These are phyloP conservation scores for Claviceps pazoutovae DNA, from an alignment of 2,329 filamentous ascomycete species.

Conservation along the genomic window DNA sequence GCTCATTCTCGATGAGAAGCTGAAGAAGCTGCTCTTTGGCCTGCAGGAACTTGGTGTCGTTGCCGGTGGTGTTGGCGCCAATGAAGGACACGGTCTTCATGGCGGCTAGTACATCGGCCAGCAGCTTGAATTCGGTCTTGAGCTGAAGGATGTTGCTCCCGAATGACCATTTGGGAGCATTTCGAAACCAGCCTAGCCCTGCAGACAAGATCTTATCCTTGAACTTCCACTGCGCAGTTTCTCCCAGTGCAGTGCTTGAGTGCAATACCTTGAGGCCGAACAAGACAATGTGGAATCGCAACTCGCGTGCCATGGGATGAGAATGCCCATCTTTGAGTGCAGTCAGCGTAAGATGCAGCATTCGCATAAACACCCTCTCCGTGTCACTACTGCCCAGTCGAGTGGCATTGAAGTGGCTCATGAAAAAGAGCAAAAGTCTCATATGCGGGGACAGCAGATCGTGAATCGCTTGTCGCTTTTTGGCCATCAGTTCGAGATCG, in stretches of 20 bases:
- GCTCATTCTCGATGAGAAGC: slow-evolving; percentile 71
- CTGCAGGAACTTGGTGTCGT: slow-evolving; percentile 51
- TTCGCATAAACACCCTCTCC: slow-evolving; percentile 66
- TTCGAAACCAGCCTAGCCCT: slow-evolving; percentile 76
- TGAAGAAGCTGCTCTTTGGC: slow-evolving; percentile 74
- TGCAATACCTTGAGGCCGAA: slow-evolving; percentile 69
- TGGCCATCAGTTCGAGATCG: slow-evolving; percentile 60
- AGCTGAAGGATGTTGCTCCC: slow-evolving; percentile 87
- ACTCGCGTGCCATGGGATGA: slow-evolving; percentile 80
- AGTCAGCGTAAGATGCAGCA: slow-evolving; percentile 66
- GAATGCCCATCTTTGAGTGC: slow-evolving; percentile 55
- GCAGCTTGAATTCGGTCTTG: slow-evolving; percentile 76
- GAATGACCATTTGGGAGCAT: slow-evolving; percentile 80
- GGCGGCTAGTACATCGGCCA: slow-evolving; percentile 58
- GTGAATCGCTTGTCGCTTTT: slow-evolving; percentile 65
- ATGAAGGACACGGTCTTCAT: slow-evolving; percentile 52
- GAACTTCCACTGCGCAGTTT: slow-evolving; percentile 58
- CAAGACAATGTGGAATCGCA: slow-evolving; percentile 79
- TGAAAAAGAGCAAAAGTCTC: slow-evolving; percentile 74
- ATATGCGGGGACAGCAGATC: slow-evolving; percentile 78
- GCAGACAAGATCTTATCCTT: slow-evolving; percentile 84
- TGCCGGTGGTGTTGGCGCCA: slow-evolving; percentile 35
- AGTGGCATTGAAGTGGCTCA: slow-evolving; percentile 88
- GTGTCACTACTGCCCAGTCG: slow-evolving; percentile 72
- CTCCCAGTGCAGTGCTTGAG: slow-evolving; percentile 52